Conservation (phyloP, 768 basidiomycete species). For the Mycena venus region DNA sequence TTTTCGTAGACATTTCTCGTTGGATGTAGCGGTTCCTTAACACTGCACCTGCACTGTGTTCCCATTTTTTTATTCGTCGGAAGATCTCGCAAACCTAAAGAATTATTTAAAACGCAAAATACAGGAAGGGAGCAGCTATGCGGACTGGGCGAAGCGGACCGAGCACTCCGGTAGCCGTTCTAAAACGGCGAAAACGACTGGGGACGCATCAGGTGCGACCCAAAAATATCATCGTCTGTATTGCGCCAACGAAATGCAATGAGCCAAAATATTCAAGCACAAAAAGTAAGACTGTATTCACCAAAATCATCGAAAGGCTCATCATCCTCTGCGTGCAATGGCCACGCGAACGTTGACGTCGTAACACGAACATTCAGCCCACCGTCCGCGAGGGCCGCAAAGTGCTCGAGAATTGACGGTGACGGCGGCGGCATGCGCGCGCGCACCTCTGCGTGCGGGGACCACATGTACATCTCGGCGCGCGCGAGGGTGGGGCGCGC, state of each 20-base stretch:
- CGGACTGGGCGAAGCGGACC: too few relatives aligned
- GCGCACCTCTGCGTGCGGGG: not conserved
- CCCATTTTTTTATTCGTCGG: too few relatives aligned
- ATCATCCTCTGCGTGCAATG: not conserved
- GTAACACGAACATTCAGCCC: not conserved
- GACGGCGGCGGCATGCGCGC: not conserved
- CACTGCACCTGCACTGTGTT: too few relatives aligned
- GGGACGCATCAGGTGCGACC: not conserved
- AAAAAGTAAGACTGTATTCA: not conserved
- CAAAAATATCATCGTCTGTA: not conserved
- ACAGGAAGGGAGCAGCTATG: too few relatives aligned
- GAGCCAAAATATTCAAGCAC: too few relatives aligned
- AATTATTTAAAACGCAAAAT: too few relatives aligned
- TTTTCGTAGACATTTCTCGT: too few relatives aligned
- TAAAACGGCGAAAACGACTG: constrained; percentile 24
- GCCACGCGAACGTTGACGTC: not conserved
- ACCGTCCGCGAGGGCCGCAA: not conserved
- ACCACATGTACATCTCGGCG: constrained; percentile 1
- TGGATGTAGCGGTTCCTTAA: too few relatives aligned
- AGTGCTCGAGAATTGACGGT: not conserved
- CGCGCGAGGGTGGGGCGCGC: not conserved
- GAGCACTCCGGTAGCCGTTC: too few relatives aligned
- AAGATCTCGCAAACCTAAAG: too few relatives aligned
- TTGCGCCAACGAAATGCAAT: too few relatives aligned
- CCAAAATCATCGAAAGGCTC: not conserved